Evolutionary conservation across 352 stramenopile genomes (phyloP).

Genomic region (Phytophthora niederhauseri): DNA sequence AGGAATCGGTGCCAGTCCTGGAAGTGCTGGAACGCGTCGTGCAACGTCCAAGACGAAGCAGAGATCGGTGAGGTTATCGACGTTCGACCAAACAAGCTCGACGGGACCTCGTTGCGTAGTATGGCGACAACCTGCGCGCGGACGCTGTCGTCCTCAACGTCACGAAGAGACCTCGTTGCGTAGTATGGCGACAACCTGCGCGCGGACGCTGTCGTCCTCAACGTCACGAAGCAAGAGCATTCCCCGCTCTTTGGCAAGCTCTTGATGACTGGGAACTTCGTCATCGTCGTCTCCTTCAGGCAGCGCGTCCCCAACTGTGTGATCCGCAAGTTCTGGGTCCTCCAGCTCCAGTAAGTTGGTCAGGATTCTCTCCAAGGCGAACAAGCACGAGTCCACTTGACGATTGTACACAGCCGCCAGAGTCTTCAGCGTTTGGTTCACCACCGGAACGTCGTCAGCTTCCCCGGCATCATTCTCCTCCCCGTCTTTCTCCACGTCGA

Average conservation of each 20-base stretch:
- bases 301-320: background rate
- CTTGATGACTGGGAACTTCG: conserved; percentile 4
- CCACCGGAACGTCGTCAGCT: background rate
- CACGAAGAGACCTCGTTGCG: conserved; percentile 26
- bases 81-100: background rate
- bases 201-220: conserved; percentile 9
- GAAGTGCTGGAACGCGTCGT: conserved; percentile 36
- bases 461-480: background rate
- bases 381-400: conserved; percentile 11
- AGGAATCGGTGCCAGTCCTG: conserved; percentile 27
- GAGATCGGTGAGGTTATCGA: background rate
- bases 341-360: background rate
- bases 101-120: conserved; percentile 30
- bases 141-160: conserved; percentile 19
- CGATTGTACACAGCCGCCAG: conserved; percentile 19
- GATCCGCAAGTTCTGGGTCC: too few species aligned
- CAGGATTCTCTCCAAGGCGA: conserved; percentile 14
- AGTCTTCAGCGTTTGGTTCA: background rate
- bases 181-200: conserved; percentile 24
- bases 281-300: conserved; percentile 2
- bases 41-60: conserved; percentile 23
- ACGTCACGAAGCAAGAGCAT: conserved; percentile 17
- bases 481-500: conserved; percentile 6
- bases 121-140: conserved; percentile 22
- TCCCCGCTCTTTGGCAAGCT: conserved; percentile 1